These are phyloP conservation scores for Xylaria castorea DNA, from an alignment of 495 filamentous ascomycete species.

Conservation along the genomic window DNA sequence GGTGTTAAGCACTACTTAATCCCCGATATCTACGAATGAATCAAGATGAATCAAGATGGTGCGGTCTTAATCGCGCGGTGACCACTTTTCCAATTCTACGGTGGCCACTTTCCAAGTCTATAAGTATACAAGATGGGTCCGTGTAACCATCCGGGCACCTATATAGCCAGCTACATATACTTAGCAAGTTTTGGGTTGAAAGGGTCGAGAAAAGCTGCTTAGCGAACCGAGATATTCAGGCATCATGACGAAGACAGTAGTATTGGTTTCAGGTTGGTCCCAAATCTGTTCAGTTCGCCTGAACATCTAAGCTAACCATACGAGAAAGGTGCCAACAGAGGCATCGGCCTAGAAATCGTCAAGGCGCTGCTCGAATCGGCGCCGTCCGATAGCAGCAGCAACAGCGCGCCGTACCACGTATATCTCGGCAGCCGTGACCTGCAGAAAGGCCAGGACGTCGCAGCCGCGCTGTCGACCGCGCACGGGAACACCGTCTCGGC, in stretches of 20 bases:
- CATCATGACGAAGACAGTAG: slow-evolving; percentile 11
- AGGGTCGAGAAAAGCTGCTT: neutral
- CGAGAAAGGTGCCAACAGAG: slow-evolving; percentile 18
- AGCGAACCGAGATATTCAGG: neutral
- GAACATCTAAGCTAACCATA: neutral
- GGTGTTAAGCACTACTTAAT: slow-evolving; percentile 3
- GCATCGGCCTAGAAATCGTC: slow-evolving; percentile 27
- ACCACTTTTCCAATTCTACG: neutral
- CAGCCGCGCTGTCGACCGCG: neutral
- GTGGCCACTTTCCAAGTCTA: neutral
- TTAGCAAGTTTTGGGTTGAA: neutral
- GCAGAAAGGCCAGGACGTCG: neutral
- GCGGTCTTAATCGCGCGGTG: neutral
- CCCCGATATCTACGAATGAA: neutral
- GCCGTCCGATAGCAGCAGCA: neutral
- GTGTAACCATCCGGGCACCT: neutral
- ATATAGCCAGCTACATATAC: too few relatives aligned
- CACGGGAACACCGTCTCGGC: slow-evolving; percentile 23
- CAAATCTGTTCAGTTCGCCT: neutral
- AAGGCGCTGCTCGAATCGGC: slow-evolving; percentile 18
- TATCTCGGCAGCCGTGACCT: slow-evolving; percentile 24
- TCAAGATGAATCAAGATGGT: neutral
- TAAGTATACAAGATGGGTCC: neutral
- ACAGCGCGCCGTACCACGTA: slow-evolving; percentile 22
- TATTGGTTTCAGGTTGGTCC: slow-evolving; percentile 17